A percentile compares a stretch with the other conserved stretches of the same genome.
Conservation (phyloP, 331 rosid genomes). For the Erythrophleum ivorense region DNA sequence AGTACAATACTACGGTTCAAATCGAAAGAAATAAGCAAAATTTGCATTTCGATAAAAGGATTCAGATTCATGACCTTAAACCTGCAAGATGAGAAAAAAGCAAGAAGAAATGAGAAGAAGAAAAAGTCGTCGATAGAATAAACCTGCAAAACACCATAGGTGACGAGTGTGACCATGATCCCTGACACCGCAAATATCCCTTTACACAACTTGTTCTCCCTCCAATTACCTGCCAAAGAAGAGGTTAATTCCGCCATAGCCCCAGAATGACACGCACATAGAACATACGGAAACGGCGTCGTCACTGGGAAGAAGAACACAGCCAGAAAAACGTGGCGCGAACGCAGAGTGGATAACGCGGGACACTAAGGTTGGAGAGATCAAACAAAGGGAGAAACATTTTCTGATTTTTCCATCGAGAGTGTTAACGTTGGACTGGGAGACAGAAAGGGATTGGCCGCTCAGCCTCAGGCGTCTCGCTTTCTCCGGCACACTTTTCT, state of each 20-base stretch:
- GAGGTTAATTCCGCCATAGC: constrained; percentile 71
- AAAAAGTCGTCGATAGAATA: neutral
- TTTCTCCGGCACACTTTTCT: constrained; percentile 54
- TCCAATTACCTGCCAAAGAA: constrained; percentile 26
- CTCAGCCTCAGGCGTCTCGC: constrained; percentile 36
- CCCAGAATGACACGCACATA: constrained; percentile 19
- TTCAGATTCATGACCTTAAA: neutral
- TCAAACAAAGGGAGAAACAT: constrained; percentile 26
- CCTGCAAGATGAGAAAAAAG: neutral
- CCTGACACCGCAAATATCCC: constrained; percentile 76
- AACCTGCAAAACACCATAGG: constrained; percentile 96
- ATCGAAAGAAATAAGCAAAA: neutral
- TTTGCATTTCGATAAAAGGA: constrained; percentile 12
- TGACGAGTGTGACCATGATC: constrained; percentile 91
- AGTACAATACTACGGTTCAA: neutral
- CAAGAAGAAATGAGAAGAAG: neutral
- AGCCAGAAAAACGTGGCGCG: constrained; percentile 8
- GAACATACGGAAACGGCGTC: constrained; percentile 33
- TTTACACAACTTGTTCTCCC: constrained; percentile 61
- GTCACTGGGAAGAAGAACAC: constrained; percentile 5
- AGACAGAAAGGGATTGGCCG: constrained; percentile 6
- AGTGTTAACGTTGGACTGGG: neutral
- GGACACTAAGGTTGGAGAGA: constrained; percentile 41
- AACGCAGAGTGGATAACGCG: neutral
- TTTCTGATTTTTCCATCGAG: neutral